Percentiles rank a stretch among this genome's conserved stretches.
These are phyloP conservation scores for Ramularia collo-cygni DNA, from an alignment of 2,329 filamentous ascomycete genomes.

Conservation along the genomic window DNA sequence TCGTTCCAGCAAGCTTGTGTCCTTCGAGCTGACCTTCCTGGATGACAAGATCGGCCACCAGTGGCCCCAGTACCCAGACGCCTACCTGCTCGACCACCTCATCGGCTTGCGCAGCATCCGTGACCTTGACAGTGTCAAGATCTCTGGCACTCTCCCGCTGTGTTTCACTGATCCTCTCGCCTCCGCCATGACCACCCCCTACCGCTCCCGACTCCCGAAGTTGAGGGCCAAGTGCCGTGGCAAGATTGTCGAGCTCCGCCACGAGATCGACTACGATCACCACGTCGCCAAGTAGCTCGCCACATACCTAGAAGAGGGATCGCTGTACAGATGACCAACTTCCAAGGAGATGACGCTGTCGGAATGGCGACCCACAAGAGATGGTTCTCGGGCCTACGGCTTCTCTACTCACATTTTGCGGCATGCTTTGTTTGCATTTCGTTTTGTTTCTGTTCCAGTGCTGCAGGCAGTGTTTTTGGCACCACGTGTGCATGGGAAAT, in stretches of 20 bases:
- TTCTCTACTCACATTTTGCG: too few relatives aligned
- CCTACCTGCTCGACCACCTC: slow-evolving; percentile 17
- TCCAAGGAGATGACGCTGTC: too few relatives aligned
- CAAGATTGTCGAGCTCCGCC: slow-evolving; percentile 6
- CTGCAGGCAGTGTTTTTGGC: too few relatives aligned
- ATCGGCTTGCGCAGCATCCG: slow-evolving; percentile 16
- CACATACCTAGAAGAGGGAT: too few relatives aligned
- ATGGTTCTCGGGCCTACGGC: too few relatives aligned
- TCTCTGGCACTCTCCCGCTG: slow-evolving; percentile 22
- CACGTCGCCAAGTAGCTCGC: slow-evolving; percentile 2
- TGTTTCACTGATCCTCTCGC: slow-evolving; percentile 16
- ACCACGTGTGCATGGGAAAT: too few relatives aligned
- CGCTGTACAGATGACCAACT: too few relatives aligned
- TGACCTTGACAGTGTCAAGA: slow-evolving; percentile 17
- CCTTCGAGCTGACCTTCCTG: slow-evolving; percentile 18
- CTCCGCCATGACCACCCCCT: slow-evolving; percentile 15
- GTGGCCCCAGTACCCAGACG: slow-evolving; percentile 21
- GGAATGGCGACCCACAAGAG: too few relatives aligned
- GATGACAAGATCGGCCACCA: slow-evolving; percentile 17
- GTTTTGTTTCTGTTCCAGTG: too few relatives aligned
- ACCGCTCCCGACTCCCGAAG: slow-evolving; percentile 7
- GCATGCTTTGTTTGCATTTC: too few relatives aligned
- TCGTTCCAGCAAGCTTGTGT: slow-evolving; percentile 9
- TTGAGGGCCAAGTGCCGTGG: slow-evolving; percentile 7
- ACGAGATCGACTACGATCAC: slow-evolving; percentile 10